These are phyloP conservation scores for Aspergillus viridinutans DNA, from an alignment of 2,329 filamentous ascomycete genomes.

Conservation along the genomic window DNA sequence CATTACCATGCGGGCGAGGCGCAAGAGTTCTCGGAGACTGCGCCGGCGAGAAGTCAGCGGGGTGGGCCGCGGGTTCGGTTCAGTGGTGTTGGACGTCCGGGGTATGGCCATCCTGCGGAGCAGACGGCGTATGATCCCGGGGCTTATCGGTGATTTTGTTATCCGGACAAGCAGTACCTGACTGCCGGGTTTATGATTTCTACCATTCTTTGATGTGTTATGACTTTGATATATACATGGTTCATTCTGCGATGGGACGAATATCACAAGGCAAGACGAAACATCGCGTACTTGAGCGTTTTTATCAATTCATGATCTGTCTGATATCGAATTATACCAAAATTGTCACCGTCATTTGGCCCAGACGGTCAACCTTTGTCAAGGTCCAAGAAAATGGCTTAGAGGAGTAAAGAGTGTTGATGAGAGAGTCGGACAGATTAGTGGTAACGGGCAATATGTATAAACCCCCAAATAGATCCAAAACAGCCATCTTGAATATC, in stretches of 20 bases:
- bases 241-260: too few species aligned
- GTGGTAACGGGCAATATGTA: constrained; percentile 8
- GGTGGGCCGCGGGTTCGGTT: constrained; percentile 18
- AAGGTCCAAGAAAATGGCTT: not conserved
- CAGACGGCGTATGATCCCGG: constrained; percentile 36
- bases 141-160: constrained; percentile 23
- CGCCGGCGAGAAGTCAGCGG: constrained; percentile 16
- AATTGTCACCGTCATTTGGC: too few species aligned
- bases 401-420: not conserved
- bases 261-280: too few species aligned
- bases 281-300: too few species aligned
- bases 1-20: constrained; percentile 23
- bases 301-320: too few species aligned
- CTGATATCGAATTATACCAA: too few species aligned
- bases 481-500: not conserved
- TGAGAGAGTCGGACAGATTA: not conserved
- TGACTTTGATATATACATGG: not conserved
- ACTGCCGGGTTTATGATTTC: not conserved
- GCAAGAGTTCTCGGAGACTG: constrained; percentile 26
- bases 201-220: not conserved
- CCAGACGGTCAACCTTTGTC: too few species aligned
- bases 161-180: not conserved
- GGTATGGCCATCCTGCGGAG: constrained; percentile 23
- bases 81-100: constrained; percentile 18
- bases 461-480: constrained; percentile 12